phyloP scores from a whole-genome alignment of 805 yeast species.

The Kodamaea kaohsiungensis region DNA sequence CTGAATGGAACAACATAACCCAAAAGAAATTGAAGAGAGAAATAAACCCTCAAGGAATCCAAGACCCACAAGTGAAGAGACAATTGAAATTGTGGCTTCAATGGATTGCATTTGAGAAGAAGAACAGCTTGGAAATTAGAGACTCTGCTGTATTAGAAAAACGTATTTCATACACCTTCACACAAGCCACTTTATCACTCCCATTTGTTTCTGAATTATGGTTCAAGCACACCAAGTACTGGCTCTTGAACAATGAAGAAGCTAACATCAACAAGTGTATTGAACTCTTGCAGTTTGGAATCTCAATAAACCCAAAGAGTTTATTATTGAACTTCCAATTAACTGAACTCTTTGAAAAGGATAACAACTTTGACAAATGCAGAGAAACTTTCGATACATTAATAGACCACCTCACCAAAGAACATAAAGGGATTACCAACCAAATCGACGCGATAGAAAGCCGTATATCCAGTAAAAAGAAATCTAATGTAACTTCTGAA shows the following conservation, averaged over 20 bases:
- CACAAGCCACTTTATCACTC: conserved; percentile 62
- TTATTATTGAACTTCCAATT: conserved; percentile 63
- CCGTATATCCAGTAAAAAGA: conserved; percentile 11
- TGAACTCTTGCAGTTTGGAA: conserved; percentile 54
- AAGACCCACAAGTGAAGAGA: conserved; percentile 24
- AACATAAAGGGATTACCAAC: conserved; percentile 30
- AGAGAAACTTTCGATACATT: conserved; percentile 51
- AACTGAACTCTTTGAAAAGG: conserved; percentile 69
- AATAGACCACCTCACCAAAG: conserved; percentile 44
- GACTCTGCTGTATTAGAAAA: conserved; percentile 46
- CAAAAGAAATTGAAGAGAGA: conserved; percentile 47
- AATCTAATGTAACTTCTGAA: conserved; percentile 14
- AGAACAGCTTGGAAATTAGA: conserved; percentile 63
- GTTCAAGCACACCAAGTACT: conserved; percentile 58
- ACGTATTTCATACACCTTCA: conserved; percentile 71
- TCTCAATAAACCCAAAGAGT: conserved; percentile 68
- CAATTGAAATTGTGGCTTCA: conserved; percentile 62
- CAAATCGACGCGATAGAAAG: conserved; percentile 23
- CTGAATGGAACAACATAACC: conserved; percentile 66
- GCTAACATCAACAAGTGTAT: conserved; percentile 43
- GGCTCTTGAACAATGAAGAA: conserved; percentile 32
- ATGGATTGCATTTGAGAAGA: conserved; percentile 81
- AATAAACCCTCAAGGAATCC: conserved; percentile 27
- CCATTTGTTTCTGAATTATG: conserved; percentile 74
- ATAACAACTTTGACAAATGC: conserved; percentile 51